A percentile compares a stretch with the other conserved stretches of the same genome.
Evolutionary conservation across 2,329 filamentous ascomycete genomes (phyloP).

Genomic region (Aspergillus costaricaensis): DNA sequence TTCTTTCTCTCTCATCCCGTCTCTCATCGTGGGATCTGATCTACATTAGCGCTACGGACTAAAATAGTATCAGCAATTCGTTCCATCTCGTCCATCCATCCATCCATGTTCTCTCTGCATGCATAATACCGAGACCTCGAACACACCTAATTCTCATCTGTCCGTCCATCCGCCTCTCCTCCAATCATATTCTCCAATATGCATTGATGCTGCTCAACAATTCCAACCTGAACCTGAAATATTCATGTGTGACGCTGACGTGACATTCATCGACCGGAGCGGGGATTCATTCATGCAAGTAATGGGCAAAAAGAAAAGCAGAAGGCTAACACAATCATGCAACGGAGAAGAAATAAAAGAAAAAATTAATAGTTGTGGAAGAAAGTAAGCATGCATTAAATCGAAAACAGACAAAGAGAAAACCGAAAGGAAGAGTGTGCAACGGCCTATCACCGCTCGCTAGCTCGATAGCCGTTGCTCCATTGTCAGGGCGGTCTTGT

Average conservation of each 20-base stretch:
- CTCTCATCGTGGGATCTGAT: neutral
- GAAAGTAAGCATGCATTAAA: conserved; percentile 5
- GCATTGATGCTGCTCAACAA: conserved; percentile 19
- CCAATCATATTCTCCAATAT: neutral
- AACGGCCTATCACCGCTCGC: conserved; percentile 5
- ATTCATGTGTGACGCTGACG: conserved; percentile 7
- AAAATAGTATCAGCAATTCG: neutral
- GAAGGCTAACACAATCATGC: conserved; percentile 12
- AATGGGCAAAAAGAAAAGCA: conserved; percentile 4
- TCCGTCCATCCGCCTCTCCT: no score
- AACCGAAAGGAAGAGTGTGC: neutral
- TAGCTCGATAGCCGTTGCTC: conserved; percentile 5
- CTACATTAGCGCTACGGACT: neutral
- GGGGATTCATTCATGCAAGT: conserved; percentile 16
- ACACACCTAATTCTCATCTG: neutral
- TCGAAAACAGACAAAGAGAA: conserved; percentile 5
- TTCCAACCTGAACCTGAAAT: conserved; percentile 8
- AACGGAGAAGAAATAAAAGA: conserved; percentile 8
- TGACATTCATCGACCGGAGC: conserved; percentile 12
- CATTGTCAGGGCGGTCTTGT: conserved; percentile 35
- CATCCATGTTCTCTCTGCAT: neutral
- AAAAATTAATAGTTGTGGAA: no score
- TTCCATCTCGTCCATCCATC: neutral
- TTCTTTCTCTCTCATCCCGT: no score
- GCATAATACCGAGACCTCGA: no score